A percentile compares a stretch with the other conserved stretches of the same genome.
phyloP scores from a whole-genome alignment of 441 rosid genomes.

The Hura crepitans region DNA sequence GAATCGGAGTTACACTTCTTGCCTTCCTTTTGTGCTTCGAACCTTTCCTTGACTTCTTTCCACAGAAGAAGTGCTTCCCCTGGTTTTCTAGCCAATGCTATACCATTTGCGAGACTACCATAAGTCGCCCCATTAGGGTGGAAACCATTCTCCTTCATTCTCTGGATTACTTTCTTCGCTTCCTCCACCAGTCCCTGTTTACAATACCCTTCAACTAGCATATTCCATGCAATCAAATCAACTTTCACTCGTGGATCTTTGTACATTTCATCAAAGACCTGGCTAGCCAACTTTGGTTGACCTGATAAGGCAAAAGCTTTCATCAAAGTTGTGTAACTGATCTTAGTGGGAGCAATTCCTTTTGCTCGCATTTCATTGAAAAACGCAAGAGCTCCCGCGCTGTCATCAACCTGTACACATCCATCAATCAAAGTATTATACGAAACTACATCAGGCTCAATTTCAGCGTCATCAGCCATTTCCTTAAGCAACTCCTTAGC shows the following conservation, averaged over 20 bases:
- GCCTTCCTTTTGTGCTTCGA: constrained; percentile 30
- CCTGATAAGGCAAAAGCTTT: constrained; percentile 84
- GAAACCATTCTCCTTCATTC: constrained; percentile 67
- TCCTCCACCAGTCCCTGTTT: constrained; percentile 76
- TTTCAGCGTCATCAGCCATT: constrained; percentile 52
- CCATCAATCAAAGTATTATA: constrained; percentile 86
- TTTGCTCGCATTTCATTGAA: constrained; percentile 82
- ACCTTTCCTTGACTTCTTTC: constrained; percentile 79
- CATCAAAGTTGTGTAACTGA: constrained; percentile 94
- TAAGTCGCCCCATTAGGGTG: constrained; percentile 78
- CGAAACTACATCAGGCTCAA: constrained; percentile 83
- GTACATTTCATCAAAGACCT: constrained; percentile 86
- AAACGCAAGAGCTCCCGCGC: constrained; percentile 69
- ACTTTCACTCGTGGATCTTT: constrained; percentile 73
- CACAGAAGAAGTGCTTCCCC: constrained; percentile 90
- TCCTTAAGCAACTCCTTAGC: constrained; percentile 71
- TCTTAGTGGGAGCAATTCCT: constrained; percentile 81
- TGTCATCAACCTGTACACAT: constrained; percentile 73
- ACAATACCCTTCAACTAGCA: constrained; percentile 87
- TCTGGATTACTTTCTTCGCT: constrained; percentile 61
- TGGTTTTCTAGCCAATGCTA: constrained; percentile 84
- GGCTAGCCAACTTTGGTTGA: constrained; percentile 82
- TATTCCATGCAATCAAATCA: constrained; percentile 89
- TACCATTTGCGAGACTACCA: constrained; percentile 77
- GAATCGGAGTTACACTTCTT: constrained; percentile 31